phyloP scores from a whole-genome alignment of 2,329 filamentous ascomycete genomes.

The Stromatinia cepivora region DNA sequence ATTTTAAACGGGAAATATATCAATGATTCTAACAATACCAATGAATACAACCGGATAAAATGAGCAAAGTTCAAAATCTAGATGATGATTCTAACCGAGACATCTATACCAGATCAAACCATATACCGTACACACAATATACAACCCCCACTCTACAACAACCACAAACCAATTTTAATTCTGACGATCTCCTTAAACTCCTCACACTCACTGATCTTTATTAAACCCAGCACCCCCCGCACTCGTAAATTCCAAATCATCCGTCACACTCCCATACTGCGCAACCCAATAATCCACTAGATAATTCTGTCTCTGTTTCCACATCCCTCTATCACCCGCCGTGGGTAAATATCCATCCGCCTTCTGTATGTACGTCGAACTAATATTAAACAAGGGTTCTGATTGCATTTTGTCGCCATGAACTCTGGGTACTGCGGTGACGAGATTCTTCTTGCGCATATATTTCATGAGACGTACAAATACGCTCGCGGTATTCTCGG shows the following conservation, averaged over 20 bases:
- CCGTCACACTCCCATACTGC: constrained; percentile 35
- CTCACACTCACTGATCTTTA: background rate
- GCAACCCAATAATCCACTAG: constrained; percentile 38
- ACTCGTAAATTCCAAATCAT: constrained; percentile 31
- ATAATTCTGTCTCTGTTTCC: constrained; percentile 38
- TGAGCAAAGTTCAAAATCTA: no score
- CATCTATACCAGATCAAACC: background rate
- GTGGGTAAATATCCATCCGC: constrained; percentile 33
- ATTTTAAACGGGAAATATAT: no score
- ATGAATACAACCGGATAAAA: no score
- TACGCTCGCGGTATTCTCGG: constrained; percentile 46
- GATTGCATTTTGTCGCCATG: constrained; percentile 24
- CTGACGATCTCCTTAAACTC: background rate
- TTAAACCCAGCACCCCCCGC: constrained; percentile 5
- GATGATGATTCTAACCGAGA: no score
- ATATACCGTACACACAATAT: background rate
- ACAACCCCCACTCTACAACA: no score
- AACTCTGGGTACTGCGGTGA: constrained; percentile 30
- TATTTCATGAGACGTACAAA: constrained; percentile 38
- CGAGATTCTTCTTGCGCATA: constrained; percentile 31
- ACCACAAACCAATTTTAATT: no score
- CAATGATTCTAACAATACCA: no score
- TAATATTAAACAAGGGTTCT: constrained; percentile 31
- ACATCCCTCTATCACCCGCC: constrained; percentile 35
- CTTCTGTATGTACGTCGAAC: constrained; percentile 36